Evolutionary conservation across 2,329 filamentous ascomycete genomes (phyloP).

Genomic region (Hypoxylon sp.): DNA sequence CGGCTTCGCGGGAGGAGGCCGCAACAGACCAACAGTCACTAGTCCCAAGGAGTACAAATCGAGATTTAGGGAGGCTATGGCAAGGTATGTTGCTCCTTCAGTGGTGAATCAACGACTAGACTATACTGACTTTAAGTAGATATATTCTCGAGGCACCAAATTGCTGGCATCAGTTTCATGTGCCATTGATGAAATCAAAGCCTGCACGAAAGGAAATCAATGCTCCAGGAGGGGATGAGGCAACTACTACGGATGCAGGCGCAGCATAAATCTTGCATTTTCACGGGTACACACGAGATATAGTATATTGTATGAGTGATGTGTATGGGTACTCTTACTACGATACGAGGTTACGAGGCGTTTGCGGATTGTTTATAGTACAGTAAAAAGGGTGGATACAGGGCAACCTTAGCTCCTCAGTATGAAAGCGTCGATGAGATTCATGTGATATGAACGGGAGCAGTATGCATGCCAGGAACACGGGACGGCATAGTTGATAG

Average conservation of each 20-base stretch:
- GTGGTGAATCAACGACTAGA: not conserved
- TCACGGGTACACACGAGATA: conserved; percentile 5
- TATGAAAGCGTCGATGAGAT: conserved; percentile 4
- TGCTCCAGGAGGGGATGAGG: conserved; percentile 46
- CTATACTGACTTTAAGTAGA: conserved; percentile 54
- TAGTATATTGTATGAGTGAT: conserved; percentile 27
- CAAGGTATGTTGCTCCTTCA: conserved; percentile 69
- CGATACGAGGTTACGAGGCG: conserved; percentile 32
- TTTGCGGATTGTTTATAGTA: conserved; percentile 16
- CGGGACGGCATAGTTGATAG: conserved; percentile 17
- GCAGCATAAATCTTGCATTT: conserved; percentile 18
- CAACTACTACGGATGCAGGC: conserved; percentile 21
- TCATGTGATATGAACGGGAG: conserved; percentile 18
- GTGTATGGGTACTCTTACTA: conserved; percentile 10
- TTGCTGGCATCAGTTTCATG: conserved; percentile 79
- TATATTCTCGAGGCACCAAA: conserved; percentile 83
- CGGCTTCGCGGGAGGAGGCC: conserved; percentile 81
- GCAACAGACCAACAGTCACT: conserved; percentile 93
- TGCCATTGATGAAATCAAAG: conserved; percentile 48
- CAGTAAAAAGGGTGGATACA: conserved; percentile 17
- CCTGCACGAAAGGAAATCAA: conserved; percentile 47
- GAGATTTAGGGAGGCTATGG: conserved; percentile 96
- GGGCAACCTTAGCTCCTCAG: conserved; percentile 30
- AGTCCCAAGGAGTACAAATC: conserved; percentile 98
- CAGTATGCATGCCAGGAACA: conserved; percentile 10